Base-by-base conservation (phyloP, 306 rosid species). In the Quercus variabilis region DNA sequence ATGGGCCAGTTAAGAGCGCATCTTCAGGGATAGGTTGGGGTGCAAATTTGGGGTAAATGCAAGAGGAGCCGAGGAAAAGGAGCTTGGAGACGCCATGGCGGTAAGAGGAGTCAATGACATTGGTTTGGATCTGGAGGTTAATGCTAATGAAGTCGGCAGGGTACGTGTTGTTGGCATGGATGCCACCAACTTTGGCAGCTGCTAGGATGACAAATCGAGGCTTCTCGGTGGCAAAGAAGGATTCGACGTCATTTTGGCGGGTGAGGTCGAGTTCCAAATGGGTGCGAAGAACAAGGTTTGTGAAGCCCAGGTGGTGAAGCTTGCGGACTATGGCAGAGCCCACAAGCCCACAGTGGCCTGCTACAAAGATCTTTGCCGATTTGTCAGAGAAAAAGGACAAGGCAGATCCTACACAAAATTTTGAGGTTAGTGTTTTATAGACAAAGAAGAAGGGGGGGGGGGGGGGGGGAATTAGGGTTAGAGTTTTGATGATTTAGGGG, bases 151-250 rank as follows among this genome's bases (percentile, higher is more conserved):
- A 95, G 76, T 93, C 97, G 3, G 99, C 97, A 0, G 99, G 98
- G 77, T 95, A 91, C 7, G 98, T 95, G 76, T 82, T 95, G 86
- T 95, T 95, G 71, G 99, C 99, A 81, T 95, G 97, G 75, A 95
- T 95, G 30, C 98, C 99, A 19, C 99, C 99, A 28, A 95, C 98
- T 88, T 95, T 95, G 26, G 99, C 99, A 0, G 99, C 99, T n/a
- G 97, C 93, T 70, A 93, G 92, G 75, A 95, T 84, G 9, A 88
- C 93, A 85, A 83, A 95, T 73, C 78, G 91, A 6, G 97, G 99
- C 81, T 82, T 93, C 41, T 89, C 92, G 31, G 85, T 51, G 15
- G 90, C 94, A 73, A 92, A 95, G 88, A 95, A 95, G 55, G 97
- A 88, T 56, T 95, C 99, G 1, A 93, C 98, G 54, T 89, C 96